Conservation (phyloP, 73 alveolate genomes). For the Effrenium voratum region DNA sequence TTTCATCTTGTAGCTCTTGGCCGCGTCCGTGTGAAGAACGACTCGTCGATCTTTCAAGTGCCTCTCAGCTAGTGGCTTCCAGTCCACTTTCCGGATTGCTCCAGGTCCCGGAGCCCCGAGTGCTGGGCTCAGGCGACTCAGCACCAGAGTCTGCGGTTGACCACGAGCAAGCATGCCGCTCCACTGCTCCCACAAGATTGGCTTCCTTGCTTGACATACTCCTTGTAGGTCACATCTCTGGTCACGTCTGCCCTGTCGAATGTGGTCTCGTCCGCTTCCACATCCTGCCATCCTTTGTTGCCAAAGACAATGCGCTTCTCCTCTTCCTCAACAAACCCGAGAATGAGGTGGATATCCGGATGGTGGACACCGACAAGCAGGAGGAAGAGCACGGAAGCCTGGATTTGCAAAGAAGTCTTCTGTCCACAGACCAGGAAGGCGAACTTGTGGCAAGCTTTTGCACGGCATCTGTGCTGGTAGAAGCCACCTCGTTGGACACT, state of each 20-base stretch:
- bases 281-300: background rate
- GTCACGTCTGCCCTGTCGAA: conserved; percentile 3
- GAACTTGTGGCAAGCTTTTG: background rate
- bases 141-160: background rate
- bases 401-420: background rate
- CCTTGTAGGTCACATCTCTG: background rate
- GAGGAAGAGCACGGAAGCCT: background rate
- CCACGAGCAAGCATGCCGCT: background rate
- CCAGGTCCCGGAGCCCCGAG: conserved; percentile 86
- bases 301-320: background rate
- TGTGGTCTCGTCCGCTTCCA: conserved; percentile 34
- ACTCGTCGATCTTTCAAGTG: background rate
- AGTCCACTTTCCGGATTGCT: conserved; percentile 52
- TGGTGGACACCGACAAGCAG: background rate
- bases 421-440: background rate
- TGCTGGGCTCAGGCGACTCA: background rate
- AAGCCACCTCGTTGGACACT: too few relatives aligned
- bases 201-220: background rate
- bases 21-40: conserved; percentile 20
- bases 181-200: conserved; percentile 25
- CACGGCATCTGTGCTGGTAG: background rate
- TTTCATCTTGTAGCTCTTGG: background rate
- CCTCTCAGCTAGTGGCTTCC: conserved; percentile 1
- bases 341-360: background rate
- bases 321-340: background rate